Percentiles rank a stretch among this genome's conserved stretches.
phyloP scores from a whole-genome alignment of 345 rosid genomes.

The Chamaenerion angustifolium region DNA sequence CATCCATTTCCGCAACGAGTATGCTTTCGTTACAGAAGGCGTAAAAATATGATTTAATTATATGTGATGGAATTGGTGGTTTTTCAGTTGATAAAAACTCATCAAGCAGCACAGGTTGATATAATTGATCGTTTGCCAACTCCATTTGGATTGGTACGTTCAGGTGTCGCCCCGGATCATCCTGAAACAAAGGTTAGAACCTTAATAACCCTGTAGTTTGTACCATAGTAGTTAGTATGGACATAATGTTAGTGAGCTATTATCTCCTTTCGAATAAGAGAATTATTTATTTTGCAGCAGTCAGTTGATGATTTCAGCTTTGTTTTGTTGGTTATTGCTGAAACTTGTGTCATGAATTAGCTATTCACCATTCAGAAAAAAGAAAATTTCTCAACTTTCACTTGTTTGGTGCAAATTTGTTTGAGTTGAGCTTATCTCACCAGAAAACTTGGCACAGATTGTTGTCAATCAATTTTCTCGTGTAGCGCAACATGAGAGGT shows the following conservation, averaged over 20 bases:
- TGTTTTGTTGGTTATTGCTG: neutral
- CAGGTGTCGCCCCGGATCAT: slow-evolving; percentile 96
- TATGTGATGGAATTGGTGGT: neutral
- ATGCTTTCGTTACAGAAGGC: neutral
- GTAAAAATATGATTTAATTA: neutral
- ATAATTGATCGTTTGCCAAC: slow-evolving; percentile 82
- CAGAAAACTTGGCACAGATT: slow-evolving; percentile 54
- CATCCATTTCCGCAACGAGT: neutral
- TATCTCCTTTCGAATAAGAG: no score
- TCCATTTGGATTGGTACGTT: slow-evolving; percentile 88
- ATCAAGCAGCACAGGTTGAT: slow-evolving; percentile 48
- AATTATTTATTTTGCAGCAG: no score
- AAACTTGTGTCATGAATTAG: neutral
- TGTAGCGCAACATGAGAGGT: slow-evolving; percentile 45
- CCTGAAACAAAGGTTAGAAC: slow-evolving; percentile 71
- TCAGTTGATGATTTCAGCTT: no score
- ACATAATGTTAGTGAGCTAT: no score
- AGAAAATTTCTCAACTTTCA: neutral
- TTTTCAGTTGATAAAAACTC: slow-evolving; percentile 54
- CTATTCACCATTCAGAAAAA: neutral
- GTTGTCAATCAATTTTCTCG: slow-evolving; percentile 81
- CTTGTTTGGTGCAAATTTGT: slow-evolving; percentile 3
- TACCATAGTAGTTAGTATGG: no score
- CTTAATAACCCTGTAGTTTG: no score
- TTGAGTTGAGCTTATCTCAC: slow-evolving; percentile 37